phyloP scores from a whole-genome alignment of 192 early-diverging fungal species.

The Entomortierella chlamydospora region DNA sequence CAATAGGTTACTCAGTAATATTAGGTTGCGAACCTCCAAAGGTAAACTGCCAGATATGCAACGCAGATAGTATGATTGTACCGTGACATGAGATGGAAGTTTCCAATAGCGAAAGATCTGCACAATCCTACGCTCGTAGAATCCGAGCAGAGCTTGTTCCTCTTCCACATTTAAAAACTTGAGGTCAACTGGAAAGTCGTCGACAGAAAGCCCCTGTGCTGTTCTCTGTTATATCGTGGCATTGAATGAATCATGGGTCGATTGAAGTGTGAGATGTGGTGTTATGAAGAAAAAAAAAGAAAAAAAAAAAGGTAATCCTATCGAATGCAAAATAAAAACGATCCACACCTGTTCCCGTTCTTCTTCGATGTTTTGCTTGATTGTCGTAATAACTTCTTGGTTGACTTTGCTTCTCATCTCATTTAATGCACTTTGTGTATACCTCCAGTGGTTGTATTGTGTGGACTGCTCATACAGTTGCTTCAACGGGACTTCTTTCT shows the following conservation, averaged over 20 bases:
- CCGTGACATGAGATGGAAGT: conserved; percentile 58
- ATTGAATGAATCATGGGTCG: not conserved
- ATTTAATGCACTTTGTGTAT: conserved; percentile 63
- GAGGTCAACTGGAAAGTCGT: conserved; percentile 36
- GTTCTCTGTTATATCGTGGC: conserved; percentile 12
- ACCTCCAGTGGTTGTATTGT: conserved; percentile 82
- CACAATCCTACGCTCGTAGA: conserved; percentile 65
- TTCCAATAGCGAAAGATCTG: conserved; percentile 57
- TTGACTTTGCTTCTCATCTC: conserved; percentile 70
- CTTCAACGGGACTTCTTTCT: conserved; percentile 33
- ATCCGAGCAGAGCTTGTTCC: conserved; percentile 63
- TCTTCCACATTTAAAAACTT: conserved; percentile 64
- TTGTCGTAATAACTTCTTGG: conserved; percentile 64
- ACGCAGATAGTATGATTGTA: no score
- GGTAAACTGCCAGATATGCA: no score
- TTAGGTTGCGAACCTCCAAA: no score
- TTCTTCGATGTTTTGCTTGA: conserved; percentile 65
- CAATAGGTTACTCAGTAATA: not conserved
- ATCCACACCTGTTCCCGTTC: conserved; percentile 57
- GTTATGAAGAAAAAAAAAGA: not conserved
- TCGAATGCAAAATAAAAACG: not conserved
- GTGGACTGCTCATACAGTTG: conserved; percentile 76
- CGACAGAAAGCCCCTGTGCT: conserved; percentile 19
- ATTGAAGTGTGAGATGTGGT: no score
- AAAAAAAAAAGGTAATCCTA: not conserved